Base-by-base conservation (phyloP, 1,284 basidiomycete species). In the Stereum hirsutum region DNA sequence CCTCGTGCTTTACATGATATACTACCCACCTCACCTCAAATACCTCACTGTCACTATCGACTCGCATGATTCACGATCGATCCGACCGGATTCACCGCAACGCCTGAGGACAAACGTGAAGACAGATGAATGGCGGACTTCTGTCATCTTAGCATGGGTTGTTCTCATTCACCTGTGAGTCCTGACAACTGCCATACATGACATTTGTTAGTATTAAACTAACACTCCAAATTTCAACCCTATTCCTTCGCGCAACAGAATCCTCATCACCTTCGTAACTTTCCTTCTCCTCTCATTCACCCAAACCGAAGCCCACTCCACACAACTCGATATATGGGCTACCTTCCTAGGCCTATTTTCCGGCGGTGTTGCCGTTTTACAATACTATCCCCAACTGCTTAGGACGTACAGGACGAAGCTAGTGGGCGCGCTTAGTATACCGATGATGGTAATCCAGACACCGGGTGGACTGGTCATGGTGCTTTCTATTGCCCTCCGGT, bases 391-490 rank as follows among this genome's bases (percentile, higher is more conserved):
- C 0, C 94, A 98, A 60, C 73, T 98, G 31, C 54, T 75, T 20
- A 80, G 86, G 52, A 98, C 94, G 1, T 92, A 84, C 53, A 65
- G 67, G 6, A 66, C 76, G 30, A 83, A 82, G 54, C 74, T 94
- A 6, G 94, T 98, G 6, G 94, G 93, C 8, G 91, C 92, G 1
- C 69, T 98, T 19, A 93, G 86, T 53, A 87, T 98, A 50, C 84
- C 83, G 2, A 96, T 91, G 77, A 97, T 99, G 95, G 68, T 78
- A 36, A 85, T 99, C 19, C 94, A 99, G 63, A 91, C 83, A 6
- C 95, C 95, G 0, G 95, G 95, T 2, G 86, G 88, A 1, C 70
- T 91, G 17, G 61, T 93, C 30, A 97, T 99, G 78, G 86, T 93
- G 11, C 59, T 87, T 31, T 90, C 87, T 48, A 85, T 96, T 49